Evolutionary conservation across 75 land plant species (phyloP), one percentile per base, ranked within the genome.

Genomic region (Picea sitchensis): DNA sequence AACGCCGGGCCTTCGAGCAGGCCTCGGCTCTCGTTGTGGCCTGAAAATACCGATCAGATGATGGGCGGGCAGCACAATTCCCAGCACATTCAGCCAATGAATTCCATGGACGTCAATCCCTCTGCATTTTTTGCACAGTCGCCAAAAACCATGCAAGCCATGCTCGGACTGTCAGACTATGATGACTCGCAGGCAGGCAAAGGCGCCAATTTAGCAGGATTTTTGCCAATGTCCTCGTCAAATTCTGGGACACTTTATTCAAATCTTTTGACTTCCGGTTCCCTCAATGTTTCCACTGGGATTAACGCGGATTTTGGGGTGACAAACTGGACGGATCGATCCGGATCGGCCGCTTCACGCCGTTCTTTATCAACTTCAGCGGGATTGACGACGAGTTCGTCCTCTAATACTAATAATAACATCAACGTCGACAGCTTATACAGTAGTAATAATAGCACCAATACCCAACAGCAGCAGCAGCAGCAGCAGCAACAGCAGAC

Each of bases 401-500:
- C 64, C 21, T 18, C 64, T 6, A 20, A 18, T 21, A 17, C 64
- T 21, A 23, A 62, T 38, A 83, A 61, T 54, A 75, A 83, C 68
- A 82, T 62, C 61, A 76, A 83, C 76, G 78, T 51, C 30, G 59
- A 34, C 73, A 71, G 58, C 65, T 23, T 68, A 78, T 80, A 21
- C 78, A 21, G 20, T 84, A 64, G 65, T 79, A 47, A 80, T 76
- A 51, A 47, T 75, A 61, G 65, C 73, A 75, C 71, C 81, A 58
- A 32, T 59, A 14, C 38, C 81, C 58, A 69, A 63, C 71, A 62
- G 31, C 77, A 65, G 59, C 61, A 54, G 58, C 60, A 62, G 36
- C 81, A 76, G 64, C 85, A 75, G 58, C 80, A 68, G 78, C 89
- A 80, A 77, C 85, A 82, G 67, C 82, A 20, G 64, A 62, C 8